Base-by-base conservation (phyloP, 495 filamentous ascomycete genomes). In the Ascodesmis nigricans region DNA sequence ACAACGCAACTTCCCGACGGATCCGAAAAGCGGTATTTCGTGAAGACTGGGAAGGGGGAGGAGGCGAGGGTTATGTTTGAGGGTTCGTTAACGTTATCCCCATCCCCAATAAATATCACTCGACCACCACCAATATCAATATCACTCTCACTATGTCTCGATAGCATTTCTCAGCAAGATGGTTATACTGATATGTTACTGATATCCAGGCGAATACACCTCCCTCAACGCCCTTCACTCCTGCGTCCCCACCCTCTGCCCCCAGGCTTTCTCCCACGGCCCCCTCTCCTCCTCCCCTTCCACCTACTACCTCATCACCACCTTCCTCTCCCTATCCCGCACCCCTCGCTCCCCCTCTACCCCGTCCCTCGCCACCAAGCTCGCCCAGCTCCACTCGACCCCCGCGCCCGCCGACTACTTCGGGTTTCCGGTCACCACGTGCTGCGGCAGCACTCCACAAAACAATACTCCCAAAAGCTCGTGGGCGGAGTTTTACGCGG, bases 401-500 rank as follows among this genome's bases (percentile, higher is more conserved):
- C 73, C 75, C 33, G 51, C 56, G 10, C 68, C 67, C 11, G 69
- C 66, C 43, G 53, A 62, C 0, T 65, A 69, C 52, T 92, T 78
- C 41, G 83, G 84, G 5, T 92, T 91, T 52, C 73, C 74, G 1
- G 73, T 73, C 1, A 59, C 78, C 2, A 92, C 73, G 0, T 91
- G 73, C 58, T 92, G 83, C 53, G 83, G 84, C 2, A 66, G 78
- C 30, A 83, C 80, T 13, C 63, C 60, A 32, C 83, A 91, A 56
- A 63, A 76, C 13, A 95, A 92, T 49, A 49, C 47, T 2, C 83
- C 61, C 46, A 61, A 55, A 31, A 54, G 58, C 15, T 69, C 60
- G 3, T 95, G 84, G 84, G 69, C 73, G 0, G 69, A 76, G 0
- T 92, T 93, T 46, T 92, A 75, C 46, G 77, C 72, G 0, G 59